Base-by-base conservation (phyloP, 2,329 filamentous ascomycete genomes). In the Fusarium mundagurra region DNA sequence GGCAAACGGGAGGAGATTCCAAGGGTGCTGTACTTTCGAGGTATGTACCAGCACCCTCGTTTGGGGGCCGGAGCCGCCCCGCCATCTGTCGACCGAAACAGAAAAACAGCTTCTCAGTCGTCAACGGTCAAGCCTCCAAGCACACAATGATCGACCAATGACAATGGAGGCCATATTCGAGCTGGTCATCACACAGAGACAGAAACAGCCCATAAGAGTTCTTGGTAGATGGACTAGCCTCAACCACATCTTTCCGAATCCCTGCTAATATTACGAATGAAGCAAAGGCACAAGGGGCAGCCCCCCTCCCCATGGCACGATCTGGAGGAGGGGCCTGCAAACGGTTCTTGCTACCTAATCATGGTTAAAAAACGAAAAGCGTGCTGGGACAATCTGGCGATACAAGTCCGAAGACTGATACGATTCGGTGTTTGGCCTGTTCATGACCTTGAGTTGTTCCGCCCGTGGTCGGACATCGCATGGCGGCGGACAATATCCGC, bases 51-150 rank as follows among this genome's bases (percentile, higher is more conserved):
- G 48, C 47, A 39, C 20, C 31, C 36, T 50, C 44, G 29, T 48
- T 41, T 43, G 41, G 34, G 62, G 71, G 58, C 62, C 71, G 71
- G 71, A 74, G 62, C 71, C 71, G 67, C 67, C 71, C 71, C 71
- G 62, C 71, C 59, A 74, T 74, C 71, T 73, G 67, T 73, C 71
- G 62, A 73, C 61, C 33, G 36, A 48, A 70, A 43, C 45, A 65
- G 51, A 31, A 44, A 55, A 70, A 60, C 66, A 71, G 31, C 67
- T 66, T 71, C 51, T 64, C 44, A 74, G 55, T 73, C 58, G 71
- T 57, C 53, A 16, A 61, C 51, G 44, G 58, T 34, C 57, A 71
- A 59, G 57, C 60, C 51, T 53, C 57, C 61, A 50, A 67, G 70
- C 55, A 62, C 66, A 67, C 18, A 29, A 24, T 61, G 43, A 59